These are phyloP conservation scores for Phytopythium sindhum DNA, from an alignment of 352 stramenopile genomes.

Conservation along the genomic window DNA sequence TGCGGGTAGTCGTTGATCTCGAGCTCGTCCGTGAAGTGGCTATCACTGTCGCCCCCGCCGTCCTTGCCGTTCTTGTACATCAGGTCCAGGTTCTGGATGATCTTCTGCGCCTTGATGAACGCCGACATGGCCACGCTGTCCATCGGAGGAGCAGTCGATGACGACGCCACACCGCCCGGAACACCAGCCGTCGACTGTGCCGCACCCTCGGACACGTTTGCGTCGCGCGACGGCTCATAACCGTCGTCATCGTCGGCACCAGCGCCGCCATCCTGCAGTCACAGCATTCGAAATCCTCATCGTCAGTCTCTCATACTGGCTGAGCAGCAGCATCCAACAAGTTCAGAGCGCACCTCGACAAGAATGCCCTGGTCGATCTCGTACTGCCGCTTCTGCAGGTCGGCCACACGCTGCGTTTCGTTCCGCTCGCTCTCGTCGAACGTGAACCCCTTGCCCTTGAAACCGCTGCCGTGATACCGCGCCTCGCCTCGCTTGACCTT, in stretches of 20 bases:
- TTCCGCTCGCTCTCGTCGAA: constrained; percentile 98
- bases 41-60: constrained; percentile 28
- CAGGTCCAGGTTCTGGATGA: constrained; percentile 78
- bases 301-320: constrained; percentile 6
- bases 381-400: constrained; percentile 90
- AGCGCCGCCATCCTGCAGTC: constrained; percentile 35
- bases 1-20: constrained; percentile 95
- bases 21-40: constrained; percentile 87
- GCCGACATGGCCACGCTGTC: constrained; percentile 67
- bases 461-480: constrained; percentile 94
- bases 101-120: constrained; percentile 81
- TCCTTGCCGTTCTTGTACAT: constrained; percentile 62
- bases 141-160: constrained; percentile 18
- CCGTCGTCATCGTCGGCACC: constrained; percentile 51
- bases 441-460: constrained; percentile 97
- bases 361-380: constrained; percentile 84
- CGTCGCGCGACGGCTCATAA: constrained; percentile 36
- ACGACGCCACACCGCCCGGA: constrained; percentile 7
- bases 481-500: constrained; percentile 96
- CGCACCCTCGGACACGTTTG: constrained; percentile 16
- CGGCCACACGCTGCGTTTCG: constrained; percentile 92
- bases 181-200: constrained; percentile 4
- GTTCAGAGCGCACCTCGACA: constrained; percentile 43
- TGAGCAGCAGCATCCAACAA: neutral
- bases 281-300: constrained; percentile 3